phyloP scores from a whole-genome alignment of 2,329 filamentous ascomycete species.

The Penicillium sp. region DNA sequence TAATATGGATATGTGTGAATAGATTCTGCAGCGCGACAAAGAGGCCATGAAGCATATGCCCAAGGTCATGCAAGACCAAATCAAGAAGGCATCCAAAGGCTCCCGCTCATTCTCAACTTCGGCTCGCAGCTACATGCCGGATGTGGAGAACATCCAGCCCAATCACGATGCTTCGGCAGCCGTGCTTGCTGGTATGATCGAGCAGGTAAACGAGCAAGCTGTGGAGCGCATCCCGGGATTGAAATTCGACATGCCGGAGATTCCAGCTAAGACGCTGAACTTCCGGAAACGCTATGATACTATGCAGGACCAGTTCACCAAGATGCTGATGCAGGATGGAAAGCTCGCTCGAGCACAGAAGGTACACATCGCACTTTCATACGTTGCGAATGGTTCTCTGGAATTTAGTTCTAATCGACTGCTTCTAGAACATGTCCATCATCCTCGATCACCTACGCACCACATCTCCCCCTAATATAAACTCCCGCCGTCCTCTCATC shows the following conservation, averaged over 20 bases:
- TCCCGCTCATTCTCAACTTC: slow-evolving; percentile 59
- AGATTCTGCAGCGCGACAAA: slow-evolving; percentile 64
- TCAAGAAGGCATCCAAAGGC: slow-evolving; percentile 45
- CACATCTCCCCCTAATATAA: slow-evolving; percentile 71
- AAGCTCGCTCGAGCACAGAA: slow-evolving; percentile 87
- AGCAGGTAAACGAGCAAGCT: slow-evolving; percentile 33
- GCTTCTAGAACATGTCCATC: slow-evolving; percentile 70
- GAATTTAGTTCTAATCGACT: not conserved
- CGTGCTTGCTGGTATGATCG: slow-evolving; percentile 38
- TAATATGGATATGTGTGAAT: slow-evolving; percentile 1
- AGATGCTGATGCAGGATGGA: slow-evolving; percentile 85
- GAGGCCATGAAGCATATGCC: slow-evolving; percentile 61
- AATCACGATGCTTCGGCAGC: slow-evolving; percentile 33
- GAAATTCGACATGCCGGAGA: slow-evolving; percentile 72
- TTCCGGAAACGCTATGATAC: slow-evolving; percentile 82
- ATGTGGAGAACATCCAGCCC: slow-evolving; percentile 23
- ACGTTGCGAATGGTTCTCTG: not conserved
- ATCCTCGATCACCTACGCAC: slow-evolving; percentile 83
- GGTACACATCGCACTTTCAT: slow-evolving; percentile 58
- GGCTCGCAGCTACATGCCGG: slow-evolving; percentile 39
- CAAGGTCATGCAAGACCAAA: slow-evolving; percentile 62
- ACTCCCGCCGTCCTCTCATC: slow-evolving; percentile 56
- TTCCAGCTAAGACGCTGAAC: slow-evolving; percentile 61
- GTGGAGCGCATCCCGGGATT: slow-evolving; percentile 54
- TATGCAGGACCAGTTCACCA: slow-evolving; percentile 80